Base-by-base conservation (phyloP, 2,329 filamentous ascomycete species). In the Claviceps sp. region DNA sequence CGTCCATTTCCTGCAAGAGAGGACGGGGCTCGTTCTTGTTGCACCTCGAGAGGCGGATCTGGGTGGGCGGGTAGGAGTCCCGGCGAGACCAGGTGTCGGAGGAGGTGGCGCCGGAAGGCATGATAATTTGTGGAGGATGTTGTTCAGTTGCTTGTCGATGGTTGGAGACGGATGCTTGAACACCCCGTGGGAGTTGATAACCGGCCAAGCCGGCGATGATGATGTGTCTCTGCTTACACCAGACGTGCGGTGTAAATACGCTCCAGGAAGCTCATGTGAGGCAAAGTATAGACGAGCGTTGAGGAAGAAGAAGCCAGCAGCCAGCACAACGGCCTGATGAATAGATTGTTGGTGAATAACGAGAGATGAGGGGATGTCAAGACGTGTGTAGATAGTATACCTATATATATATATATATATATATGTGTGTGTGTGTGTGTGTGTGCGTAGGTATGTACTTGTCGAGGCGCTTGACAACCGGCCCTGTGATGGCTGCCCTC, bases 1-100 rank as follows among this genome's bases (percentile, higher is more conserved):
- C 70, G 55, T 76, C 72, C 50, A 75, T 72, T 52, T 74, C 68
- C 41, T 76, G 71, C 50, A 75, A 68, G 20, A 71, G 68, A 22
- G 70, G 70, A 22, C 66, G 64, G 8, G 65, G 66, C 47, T 71
- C 66, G 55, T 48, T 52, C 46, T 54, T 54, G 22, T 55, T 51
- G 48, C 52, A 67, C 14, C 70, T 71, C 46, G 67, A 67, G 26
- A 77, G 66, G 45, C 68, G 70, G 55, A 76, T 64, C 57, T 73
- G 72, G n/a, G 73, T 74, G 2, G 75, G 72, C 18, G 75, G 72
- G 74, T 74, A 79, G 16, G 74, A 74, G 58, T 74, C 73, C 55
- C 70, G 66, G 52, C 63, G 67, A 53, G 65, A 65, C 54, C 60
- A 60, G 50, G 65, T 59, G 24, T 59, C 52, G 26, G 26, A 30